Conservation (phyloP, 139 green algal genomes). For the Chlamydomonas incerta region DNA sequence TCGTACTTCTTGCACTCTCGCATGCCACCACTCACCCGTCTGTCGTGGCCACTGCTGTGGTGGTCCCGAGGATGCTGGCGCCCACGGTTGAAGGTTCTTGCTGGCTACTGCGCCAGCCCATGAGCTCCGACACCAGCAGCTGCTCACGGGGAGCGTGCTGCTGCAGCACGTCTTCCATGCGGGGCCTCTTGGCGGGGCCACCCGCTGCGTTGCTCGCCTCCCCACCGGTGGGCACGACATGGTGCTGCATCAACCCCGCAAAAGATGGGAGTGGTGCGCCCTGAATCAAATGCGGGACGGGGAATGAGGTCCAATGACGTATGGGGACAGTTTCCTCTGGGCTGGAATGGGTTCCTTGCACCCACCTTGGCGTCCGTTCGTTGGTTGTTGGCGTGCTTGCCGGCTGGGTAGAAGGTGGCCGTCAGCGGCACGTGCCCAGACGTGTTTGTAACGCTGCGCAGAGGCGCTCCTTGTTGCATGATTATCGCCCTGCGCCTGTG, state of each 20-base stretch:
- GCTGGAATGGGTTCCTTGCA: too few relatives aligned
- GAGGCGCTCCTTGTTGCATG: neutral
- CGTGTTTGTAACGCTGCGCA: neutral
- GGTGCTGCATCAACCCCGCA: too few relatives aligned
- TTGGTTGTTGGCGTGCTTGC: neutral
- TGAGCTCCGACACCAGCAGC: slow-evolving; percentile 22
- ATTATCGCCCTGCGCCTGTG: neutral
- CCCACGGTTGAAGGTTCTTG: neutral
- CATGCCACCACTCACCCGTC: neutral
- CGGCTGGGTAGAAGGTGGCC: neutral
- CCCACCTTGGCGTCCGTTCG: neutral
- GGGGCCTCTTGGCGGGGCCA: slow-evolving; percentile 3
- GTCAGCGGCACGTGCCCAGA: neutral
- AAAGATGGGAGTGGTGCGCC: too few relatives aligned
- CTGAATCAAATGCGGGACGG: too few relatives aligned
- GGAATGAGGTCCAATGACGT: too few relatives aligned
- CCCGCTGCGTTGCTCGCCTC: neutral
- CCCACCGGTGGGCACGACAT: too few relatives aligned
- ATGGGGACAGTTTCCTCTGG: too few relatives aligned
- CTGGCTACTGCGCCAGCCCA: slow-evolving; percentile 26
- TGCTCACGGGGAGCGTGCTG: neutral
- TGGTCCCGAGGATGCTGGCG: too few relatives aligned
- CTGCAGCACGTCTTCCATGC: slow-evolving; percentile 24
- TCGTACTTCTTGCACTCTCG: too few relatives aligned
- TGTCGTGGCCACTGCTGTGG: neutral